These are phyloP conservation scores for Annulohypoxylon truncatum DNA, from an alignment of 2,329 filamentous ascomycete species.

Conservation along the genomic window DNA sequence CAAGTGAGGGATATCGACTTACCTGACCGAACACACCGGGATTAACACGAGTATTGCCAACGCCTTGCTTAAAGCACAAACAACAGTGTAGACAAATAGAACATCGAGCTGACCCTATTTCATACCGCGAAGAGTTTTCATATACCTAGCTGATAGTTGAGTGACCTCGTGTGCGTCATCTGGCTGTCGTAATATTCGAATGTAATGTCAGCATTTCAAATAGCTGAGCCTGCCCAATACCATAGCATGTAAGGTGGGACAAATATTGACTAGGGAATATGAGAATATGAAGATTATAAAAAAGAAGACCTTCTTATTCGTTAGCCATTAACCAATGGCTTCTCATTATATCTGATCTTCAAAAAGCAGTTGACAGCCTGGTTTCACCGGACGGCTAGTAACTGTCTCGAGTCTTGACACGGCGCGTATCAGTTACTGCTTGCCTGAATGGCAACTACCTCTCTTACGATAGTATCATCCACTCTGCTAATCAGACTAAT, in stretches of 20 bases:
- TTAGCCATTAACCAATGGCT: conserved; percentile 8
- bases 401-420: background rate
- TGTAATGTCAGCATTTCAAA: conserved; percentile 1
- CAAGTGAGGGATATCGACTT: background rate
- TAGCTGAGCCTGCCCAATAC: background rate
- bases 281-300: background rate
- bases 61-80: background rate
- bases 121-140: background rate
- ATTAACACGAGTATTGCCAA: background rate
- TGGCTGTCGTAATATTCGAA: conserved; percentile 2
- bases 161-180: background rate
- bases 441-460: background rate
- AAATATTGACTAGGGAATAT: background rate
- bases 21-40: background rate
- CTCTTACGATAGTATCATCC: background rate
- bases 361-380: conserved; percentile 6
- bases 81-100: background rate
- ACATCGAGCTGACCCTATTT: background rate
- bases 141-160: background rate
- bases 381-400: conserved; percentile 3
- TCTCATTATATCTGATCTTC: background rate
- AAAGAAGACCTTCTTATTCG: conserved; percentile 8
- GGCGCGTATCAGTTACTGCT: background rate
- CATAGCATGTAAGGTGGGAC: background rate
- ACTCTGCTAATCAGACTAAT: background rate